Conservation (phyloP, 805 yeast species). For the Suhomyces emberorum region DNA sequence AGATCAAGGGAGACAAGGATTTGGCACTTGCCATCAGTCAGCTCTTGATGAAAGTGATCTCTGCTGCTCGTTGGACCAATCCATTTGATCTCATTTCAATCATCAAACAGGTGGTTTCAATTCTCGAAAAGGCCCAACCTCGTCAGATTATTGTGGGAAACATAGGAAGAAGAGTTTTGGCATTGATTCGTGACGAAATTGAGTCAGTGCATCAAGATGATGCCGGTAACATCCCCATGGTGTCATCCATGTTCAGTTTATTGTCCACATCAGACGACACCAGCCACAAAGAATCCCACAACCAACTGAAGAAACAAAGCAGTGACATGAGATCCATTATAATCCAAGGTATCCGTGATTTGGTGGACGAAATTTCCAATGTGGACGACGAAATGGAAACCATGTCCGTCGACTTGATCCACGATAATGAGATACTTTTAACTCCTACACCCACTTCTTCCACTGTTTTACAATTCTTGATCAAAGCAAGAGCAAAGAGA, state of each 20-base stretch:
- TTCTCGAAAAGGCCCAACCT: constrained; percentile 78
- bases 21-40: constrained; percentile 89
- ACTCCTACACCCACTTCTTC: constrained; percentile 95
- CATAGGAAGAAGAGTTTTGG: constrained; percentile 83
- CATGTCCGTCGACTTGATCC: constrained; percentile 90
- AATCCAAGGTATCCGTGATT: constrained; percentile 88
- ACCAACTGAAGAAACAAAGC: constrained; percentile 40
- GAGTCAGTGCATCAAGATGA: constrained; percentile 43
- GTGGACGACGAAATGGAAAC: constrained; percentile 88
- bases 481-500: constrained; percentile 85
- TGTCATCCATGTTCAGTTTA: constrained; percentile 83
- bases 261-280: constrained; percentile 47
- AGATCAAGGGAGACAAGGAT: constrained; percentile 72
- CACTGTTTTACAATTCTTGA: constrained; percentile 81
- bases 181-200: constrained; percentile 82
- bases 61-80: constrained; percentile 84
- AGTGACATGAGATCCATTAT: constrained; percentile 78
- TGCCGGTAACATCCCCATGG: constrained; percentile 46
- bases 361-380: constrained; percentile 86
- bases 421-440: constrained; percentile 78
- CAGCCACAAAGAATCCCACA: constrained; percentile 19
- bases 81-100: constrained; percentile 68
- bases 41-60: constrained; percentile 78
- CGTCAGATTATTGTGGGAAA: constrained; percentile 87
- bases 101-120: constrained; percentile 69